These are phyloP conservation scores for Candida ovalis DNA, from an alignment of 805 yeast species.

Conservation along the genomic window DNA sequence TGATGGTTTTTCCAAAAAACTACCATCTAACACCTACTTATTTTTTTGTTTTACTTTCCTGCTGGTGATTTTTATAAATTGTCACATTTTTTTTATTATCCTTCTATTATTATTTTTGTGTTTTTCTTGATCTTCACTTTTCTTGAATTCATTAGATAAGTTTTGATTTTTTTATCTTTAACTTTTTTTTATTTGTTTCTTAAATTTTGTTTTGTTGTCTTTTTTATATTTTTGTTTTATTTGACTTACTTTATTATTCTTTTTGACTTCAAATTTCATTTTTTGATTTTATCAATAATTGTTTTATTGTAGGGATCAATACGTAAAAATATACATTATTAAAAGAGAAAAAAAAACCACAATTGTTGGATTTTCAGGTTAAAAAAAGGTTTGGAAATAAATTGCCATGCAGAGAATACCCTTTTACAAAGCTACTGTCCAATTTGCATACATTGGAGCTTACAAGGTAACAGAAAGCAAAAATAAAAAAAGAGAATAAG, in stretches of 20 bases:
- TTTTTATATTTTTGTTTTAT: background rate
- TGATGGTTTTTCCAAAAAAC: background rate
- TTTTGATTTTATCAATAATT: constrained; percentile 1
- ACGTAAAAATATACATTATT: too few species aligned
- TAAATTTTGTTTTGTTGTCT: background rate
- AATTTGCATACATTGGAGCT: too few species aligned
- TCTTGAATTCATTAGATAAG: background rate
- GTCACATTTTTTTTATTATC: background rate
- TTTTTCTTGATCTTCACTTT: background rate
- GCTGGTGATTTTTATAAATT: background rate
- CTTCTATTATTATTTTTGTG: background rate
- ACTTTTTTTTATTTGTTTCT: background rate
- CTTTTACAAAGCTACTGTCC: too few species aligned
- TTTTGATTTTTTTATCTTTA: background rate
- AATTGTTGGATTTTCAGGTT: too few species aligned
- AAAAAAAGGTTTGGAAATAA: too few species aligned
- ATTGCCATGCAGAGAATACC: too few species aligned
- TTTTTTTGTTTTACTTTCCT: background rate
- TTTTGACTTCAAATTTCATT: background rate
- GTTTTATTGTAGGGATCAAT: background rate
- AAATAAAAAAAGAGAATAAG: too few species aligned
- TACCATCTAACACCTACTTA: background rate
- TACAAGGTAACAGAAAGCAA: too few species aligned
- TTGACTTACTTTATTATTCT: background rate
- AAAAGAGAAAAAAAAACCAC: too few species aligned